These are phyloP conservation scores for Myriosclerotinia curreyana DNA, from an alignment of 2,329 filamentous ascomycete genomes.

Conservation along the genomic window DNA sequence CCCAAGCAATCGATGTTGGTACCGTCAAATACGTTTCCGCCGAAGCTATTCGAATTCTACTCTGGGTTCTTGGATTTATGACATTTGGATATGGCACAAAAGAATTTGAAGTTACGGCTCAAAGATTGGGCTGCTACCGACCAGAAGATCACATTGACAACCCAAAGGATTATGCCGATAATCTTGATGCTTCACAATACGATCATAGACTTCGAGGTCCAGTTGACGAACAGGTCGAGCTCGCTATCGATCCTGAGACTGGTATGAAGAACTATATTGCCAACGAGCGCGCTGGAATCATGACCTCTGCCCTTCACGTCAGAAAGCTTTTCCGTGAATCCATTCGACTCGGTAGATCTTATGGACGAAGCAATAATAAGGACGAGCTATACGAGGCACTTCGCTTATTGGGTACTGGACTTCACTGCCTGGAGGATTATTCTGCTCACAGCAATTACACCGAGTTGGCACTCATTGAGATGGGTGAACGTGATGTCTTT, in stretches of 20 bases:
- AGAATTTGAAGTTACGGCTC: constrained; percentile 80
- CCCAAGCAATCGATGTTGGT: constrained; percentile 88
- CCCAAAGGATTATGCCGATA: constrained; percentile 82
- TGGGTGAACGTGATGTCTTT: constrained; percentile 78
- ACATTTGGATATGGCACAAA: constrained; percentile 79
- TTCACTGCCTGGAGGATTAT: constrained; percentile 91
- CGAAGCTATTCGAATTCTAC: constrained; percentile 83
- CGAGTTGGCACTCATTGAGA: constrained; percentile 81
- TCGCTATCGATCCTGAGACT: constrained; percentile 71
- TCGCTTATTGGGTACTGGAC: constrained; percentile 78
- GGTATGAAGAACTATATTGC: constrained; percentile 95
- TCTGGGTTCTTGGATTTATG: constrained; percentile 88
- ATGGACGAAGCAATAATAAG: constrained; percentile 62
- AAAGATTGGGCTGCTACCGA: constrained; percentile 76
- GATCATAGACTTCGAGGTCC: constrained; percentile 78
- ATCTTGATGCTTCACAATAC: constrained; percentile 78
- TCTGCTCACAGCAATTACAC: constrained; percentile 92
- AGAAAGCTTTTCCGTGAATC: constrained; percentile 68
- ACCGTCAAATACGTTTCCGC: constrained; percentile 88
- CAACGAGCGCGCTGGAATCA: constrained; percentile 73
- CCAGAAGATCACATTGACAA: constrained; percentile 82
- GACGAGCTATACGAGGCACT: constrained; percentile 85
- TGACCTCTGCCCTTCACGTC: constrained; percentile 77
- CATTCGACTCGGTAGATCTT: constrained; percentile 77
- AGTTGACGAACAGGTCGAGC: constrained; percentile 73